Evolutionary conservation across 441 rosid genomes (phyloP), one percentile per base, ranked within the genome.

Genomic region (Metrosideros polymorpha): DNA sequence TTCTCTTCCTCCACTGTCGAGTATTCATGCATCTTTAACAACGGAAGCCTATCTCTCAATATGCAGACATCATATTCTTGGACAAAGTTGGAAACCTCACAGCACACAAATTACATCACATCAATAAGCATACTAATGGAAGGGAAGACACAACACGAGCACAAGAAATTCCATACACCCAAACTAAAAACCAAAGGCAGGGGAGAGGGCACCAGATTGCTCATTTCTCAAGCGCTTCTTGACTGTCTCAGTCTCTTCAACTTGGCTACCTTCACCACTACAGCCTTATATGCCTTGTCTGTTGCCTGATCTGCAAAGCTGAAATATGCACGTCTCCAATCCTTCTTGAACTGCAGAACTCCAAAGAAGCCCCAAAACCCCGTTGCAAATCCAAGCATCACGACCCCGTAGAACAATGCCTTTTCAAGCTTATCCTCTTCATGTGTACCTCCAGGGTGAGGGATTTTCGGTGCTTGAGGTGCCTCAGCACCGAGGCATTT

Each of bases 361-460:
- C 75, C 12, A 0, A 61, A 61, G 9, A 61, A 61, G 42, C 42
- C 75, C 75, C 6, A 61, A 0, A 61, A 30, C 24, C 24, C 12
- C 0, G 1, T 61, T 0, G 22, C 6, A 0, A 30, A 61, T 30
- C 75, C 75, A 17, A 61, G 3, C 42, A 61, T 61, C 17, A 30
- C 0, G 3, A 61, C 24, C 0, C 0, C 24, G 9, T 61, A 1
- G 42, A 61, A 61, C 1, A 30, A 30, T 0, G 6, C 6, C 1
- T 4, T 2, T 2, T 30, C 42, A 30, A 30, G 0, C 24, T 61
- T 7, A 17, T 61, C 24, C 42, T 17, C 12, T 3, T 15, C 42
- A 30, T 15, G 24, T 4, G 39, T 7, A 61, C 17, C 75, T 3
- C 17, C 0, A 30, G 39, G 39, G 6, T 17, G 42, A 8, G 24